Base-by-base conservation (phyloP, 2,329 filamentous ascomycete genomes). In the Exutisphaerella laricina region DNA sequence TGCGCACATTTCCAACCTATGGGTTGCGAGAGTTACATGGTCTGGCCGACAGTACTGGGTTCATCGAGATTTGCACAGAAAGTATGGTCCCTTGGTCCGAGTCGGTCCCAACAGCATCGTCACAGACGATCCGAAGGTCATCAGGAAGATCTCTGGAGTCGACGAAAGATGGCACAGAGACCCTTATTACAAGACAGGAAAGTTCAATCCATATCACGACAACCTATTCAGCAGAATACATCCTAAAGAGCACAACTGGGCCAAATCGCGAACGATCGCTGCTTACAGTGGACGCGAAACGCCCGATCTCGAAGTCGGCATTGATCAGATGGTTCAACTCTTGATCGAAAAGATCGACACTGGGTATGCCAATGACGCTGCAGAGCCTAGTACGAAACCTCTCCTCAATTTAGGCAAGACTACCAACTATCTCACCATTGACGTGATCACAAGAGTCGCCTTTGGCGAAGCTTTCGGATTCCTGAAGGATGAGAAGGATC, bases 161-260 rank as follows among this genome's bases (percentile, higher is more conserved):
- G 22, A 39, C 13, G 23, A 39, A 9, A n/a, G 22, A 12, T 39
- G 36, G 36, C n/a, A 16, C 5, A n/a, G 36, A 16, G 36, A 39
- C 14, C 14, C 36, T n/a, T 39, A 26, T 16, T 39, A 39, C 36
- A 39, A 39, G 14, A 29, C 36, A n/a, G 36, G 36, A 3, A 39
- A 39, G 20, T 39, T 39, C 22, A 39, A 39, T 23, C 36, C 36
- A 7, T 39, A 39, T 16, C 36, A 39, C 14, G 36, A 39, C 5
- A 39, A 39, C 10, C 36, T 39, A 13, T 39, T 39, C 36, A 39
- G 36, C n/a, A 22, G 36, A 16, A n/a, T 39, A 8, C 14, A 25
- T 14, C 36, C 36, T 10, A 39, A 39, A 14, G 36, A 39, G 23
- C 36, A 39, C 13, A 26, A n/a, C 8, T 26, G 23, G 36, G 36